phyloP scores from a whole-genome alignment of 2,329 filamentous ascomycete genomes.

The Rhynchosporium secalis region DNA sequence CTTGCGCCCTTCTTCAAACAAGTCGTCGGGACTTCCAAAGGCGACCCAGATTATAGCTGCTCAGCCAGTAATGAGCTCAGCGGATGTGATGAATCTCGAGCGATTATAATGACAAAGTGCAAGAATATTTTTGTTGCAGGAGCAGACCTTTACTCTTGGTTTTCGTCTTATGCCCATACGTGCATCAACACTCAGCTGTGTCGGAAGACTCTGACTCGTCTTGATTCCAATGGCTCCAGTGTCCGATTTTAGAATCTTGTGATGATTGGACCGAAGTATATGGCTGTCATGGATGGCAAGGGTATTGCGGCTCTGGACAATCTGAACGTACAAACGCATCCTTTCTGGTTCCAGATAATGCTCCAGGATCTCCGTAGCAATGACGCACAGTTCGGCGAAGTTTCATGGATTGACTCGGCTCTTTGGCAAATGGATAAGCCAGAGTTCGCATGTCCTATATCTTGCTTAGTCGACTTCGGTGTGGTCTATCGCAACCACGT shows the following conservation, averaged over 20 bases:
- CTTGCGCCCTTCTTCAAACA: slow-evolving; percentile 11
- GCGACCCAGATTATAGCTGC: slow-evolving; percentile 26
- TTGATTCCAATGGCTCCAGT: not conserved
- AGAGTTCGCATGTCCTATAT: not conserved
- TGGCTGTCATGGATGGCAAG: slow-evolving; percentile 34
- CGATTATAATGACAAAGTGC: slow-evolving; percentile 31
- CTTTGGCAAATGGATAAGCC: not conserved
- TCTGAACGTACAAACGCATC: slow-evolving; percentile 36
- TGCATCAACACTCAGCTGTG: slow-evolving; percentile 35
- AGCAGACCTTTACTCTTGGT: slow-evolving; percentile 39
- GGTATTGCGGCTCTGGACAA: slow-evolving; percentile 37
- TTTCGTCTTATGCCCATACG: slow-evolving; percentile 33
- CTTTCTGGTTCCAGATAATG: slow-evolving; percentile 37
- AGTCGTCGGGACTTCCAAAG: slow-evolving; percentile 19
- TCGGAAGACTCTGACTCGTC: slow-evolving; percentile 28
- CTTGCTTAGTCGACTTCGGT: not conserved
- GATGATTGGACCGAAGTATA: slow-evolving; percentile 40
- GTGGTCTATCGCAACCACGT: not conserved
- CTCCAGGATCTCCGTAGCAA: not conserved
- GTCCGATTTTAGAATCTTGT: slow-evolving; percentile 32
- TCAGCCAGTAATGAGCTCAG: slow-evolving; percentile 13
- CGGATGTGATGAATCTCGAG: slow-evolving; percentile 34
- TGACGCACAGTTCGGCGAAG: not conserved
- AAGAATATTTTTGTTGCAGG: slow-evolving; percentile 32
- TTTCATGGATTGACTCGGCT: not conserved